phyloP scores from a whole-genome alignment of 202 grass and related monocot genomes.

The Dendrocalamus latiflorus region DNA sequence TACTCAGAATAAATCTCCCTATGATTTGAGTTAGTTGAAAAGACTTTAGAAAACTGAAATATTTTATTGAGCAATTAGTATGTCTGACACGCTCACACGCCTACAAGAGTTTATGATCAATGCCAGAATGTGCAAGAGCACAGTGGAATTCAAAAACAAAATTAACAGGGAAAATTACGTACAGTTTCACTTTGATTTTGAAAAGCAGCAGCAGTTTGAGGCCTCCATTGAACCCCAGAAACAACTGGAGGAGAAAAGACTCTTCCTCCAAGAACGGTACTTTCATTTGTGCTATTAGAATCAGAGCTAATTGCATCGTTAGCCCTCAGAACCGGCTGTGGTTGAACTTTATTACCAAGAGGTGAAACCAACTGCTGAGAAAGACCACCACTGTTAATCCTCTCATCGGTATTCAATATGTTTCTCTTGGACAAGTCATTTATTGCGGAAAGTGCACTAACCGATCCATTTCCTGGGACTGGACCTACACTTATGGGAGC shows the following conservation, averaged over 20 bases:
- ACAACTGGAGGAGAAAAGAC: too few relatives aligned
- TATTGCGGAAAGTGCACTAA: constrained; percentile 53
- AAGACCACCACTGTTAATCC: constrained; percentile 45
- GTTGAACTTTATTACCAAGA: constrained; percentile 68
- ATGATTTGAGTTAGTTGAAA: background rate
- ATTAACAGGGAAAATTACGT: constrained; percentile 32
- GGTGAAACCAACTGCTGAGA: constrained; percentile 63
- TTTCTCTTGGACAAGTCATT: constrained; percentile 62
- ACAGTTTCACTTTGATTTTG: constrained; percentile 84
- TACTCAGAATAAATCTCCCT: background rate
- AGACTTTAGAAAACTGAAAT: background rate
- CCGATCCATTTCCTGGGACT: constrained; percentile 50
- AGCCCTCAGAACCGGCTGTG: constrained; percentile 48
- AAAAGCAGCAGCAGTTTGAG: too few relatives aligned
- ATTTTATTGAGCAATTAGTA: background rate
- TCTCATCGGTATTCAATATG: constrained; percentile 56
- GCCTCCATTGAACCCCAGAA: too few relatives aligned
- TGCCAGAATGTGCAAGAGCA: constrained; percentile 1
- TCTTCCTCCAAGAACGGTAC: constrained; percentile 56
- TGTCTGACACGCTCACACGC: background rate
- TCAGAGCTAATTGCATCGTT: constrained; percentile 56
- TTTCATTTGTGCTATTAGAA: constrained; percentile 47
- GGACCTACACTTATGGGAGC: constrained; percentile 50
- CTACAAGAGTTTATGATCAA: constrained; percentile 7
- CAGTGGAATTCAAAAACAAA: constrained; percentile 11